phyloP scores from a whole-genome alignment of 2,329 filamentous ascomycete species.

The Colletotrichum cuscutae region DNA sequence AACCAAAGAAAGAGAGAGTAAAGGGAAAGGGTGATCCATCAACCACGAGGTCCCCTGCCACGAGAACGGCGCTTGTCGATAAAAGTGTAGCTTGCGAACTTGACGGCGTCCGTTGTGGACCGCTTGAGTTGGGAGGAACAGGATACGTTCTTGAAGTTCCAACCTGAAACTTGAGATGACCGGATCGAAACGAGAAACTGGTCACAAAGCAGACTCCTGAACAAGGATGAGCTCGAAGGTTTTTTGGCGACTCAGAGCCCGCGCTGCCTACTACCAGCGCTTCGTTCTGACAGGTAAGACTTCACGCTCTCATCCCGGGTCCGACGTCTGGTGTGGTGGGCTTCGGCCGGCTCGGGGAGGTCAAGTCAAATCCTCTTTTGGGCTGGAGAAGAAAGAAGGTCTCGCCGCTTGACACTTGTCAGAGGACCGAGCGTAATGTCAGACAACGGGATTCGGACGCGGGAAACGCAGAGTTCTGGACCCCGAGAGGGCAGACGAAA shows the following conservation, averaged over 20 bases:
- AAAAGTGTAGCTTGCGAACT: conserved; percentile 31
- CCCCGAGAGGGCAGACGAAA: background rate
- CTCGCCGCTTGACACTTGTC: conserved; percentile 19
- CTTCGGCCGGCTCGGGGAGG: background rate
- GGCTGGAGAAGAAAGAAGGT: background rate
- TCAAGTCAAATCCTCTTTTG: background rate
- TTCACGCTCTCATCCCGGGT: background rate
- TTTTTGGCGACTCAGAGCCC: background rate
- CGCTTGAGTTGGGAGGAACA: conserved; percentile 29
- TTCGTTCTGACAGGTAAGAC: conserved; percentile 1
- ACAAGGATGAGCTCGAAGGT: conserved; percentile 13
- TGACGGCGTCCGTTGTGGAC: conserved; percentile 23
- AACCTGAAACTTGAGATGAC: conserved; percentile 32
- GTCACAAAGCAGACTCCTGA: conserved; percentile 3
- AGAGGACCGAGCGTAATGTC: conserved; percentile 15
- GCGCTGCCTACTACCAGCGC: background rate
- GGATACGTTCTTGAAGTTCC: conserved; percentile 30
- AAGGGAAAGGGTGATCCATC: background rate
- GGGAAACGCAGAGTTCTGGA: conserved; percentile 2
- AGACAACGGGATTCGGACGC: background rate
- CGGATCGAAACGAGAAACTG: conserved; percentile 16
- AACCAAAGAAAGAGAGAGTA: background rate
- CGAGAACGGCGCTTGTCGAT: conserved; percentile 23
- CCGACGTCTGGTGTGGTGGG: conserved; percentile 23
- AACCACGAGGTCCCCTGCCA: conserved; percentile 1